These are phyloP conservation scores for Gnomoniopsis sp. DNA, from an alignment of 2,329 filamentous ascomycete genomes.

Conservation along the genomic window DNA sequence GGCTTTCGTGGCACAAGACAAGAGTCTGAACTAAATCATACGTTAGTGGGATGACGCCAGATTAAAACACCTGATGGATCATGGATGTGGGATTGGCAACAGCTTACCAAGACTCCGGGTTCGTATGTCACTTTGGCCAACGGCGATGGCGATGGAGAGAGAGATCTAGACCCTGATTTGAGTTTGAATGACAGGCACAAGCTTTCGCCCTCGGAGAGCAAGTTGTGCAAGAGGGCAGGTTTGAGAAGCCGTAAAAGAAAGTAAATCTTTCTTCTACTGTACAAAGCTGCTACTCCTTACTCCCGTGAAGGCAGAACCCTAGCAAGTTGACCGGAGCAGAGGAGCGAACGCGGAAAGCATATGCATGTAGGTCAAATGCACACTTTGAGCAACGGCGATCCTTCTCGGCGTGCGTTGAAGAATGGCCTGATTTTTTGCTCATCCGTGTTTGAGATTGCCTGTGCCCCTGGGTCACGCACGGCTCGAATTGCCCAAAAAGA, in stretches of 20 bases:
- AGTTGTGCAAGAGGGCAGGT: too few species aligned
- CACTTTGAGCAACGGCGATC: constrained; percentile 1
- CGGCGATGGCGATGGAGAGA: background rate
- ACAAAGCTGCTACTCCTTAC: too few species aligned
- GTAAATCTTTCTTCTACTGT: too few species aligned
- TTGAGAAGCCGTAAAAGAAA: too few species aligned
- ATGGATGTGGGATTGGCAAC: background rate
- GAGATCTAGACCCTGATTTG: background rate
- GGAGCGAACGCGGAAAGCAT: too few species aligned
- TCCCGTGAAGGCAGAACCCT: background rate
- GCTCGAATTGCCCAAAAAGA: background rate
- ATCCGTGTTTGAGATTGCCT: constrained; percentile 20
- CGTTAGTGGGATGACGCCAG: background rate
- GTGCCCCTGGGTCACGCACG: background rate
- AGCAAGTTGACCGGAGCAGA: background rate
- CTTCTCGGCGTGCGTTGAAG: constrained; percentile 9
- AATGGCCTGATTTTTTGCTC: constrained; percentile 22
- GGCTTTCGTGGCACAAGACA: background rate
- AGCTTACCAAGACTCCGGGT: background rate
- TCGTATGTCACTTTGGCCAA: background rate
- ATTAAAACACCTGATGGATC: constrained; percentile 6
- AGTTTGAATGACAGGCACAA: background rate
- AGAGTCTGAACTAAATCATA: background rate
- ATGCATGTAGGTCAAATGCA: background rate
- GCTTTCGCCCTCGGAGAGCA: too few species aligned